Conservation (phyloP, 768 basidiomycete genomes). For the Agrocybe praecox region DNA sequence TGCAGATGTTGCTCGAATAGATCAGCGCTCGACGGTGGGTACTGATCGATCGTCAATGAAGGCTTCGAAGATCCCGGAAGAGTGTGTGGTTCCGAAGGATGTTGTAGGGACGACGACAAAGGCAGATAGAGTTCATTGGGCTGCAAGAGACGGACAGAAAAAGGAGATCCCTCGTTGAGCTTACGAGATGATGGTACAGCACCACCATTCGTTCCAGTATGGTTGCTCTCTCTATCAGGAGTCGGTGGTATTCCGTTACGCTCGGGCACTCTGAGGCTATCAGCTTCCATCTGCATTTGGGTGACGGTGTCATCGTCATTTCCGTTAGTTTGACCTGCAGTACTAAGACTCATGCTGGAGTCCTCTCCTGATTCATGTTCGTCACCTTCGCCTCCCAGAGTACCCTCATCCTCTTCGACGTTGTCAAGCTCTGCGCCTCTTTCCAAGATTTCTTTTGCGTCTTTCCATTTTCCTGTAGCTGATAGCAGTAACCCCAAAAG, state of each 20-base stretch:
- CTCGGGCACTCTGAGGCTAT: background rate
- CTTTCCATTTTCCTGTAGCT: conserved; percentile 76
- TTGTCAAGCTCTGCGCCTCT: conserved; percentile 53
- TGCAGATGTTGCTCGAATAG: conserved; percentile 81
- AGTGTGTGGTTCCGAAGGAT: background rate
- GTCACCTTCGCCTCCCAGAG: conserved; percentile 4
- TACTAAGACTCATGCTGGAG: background rate
- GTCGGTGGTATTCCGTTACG: background rate
- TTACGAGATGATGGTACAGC: background rate
- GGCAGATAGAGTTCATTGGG: conserved; percentile 5
- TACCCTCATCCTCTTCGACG: conserved; percentile 13
- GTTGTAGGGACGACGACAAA: conserved; percentile 5
- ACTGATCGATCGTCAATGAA: conserved; percentile 25
- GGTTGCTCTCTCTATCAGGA: background rate
- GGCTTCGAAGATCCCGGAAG: background rate
- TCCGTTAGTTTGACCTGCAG: conserved; percentile 1
- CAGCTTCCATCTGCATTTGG: conserved; percentile 1
- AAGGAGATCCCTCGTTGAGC: background rate
- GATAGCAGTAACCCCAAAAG: conserved; percentile 83
- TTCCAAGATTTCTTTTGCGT: conserved; percentile 76
- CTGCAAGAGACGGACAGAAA: conserved; percentile 1
- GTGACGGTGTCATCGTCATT: conserved; percentile 9
- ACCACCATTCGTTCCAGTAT: conserved; percentile 2
- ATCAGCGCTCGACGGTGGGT: conserved; percentile 52
- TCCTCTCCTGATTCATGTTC: conserved; percentile 7